Base-by-base conservation (phyloP, 495 filamentous ascomycete genomes). In the Talaromyces adpressus region DNA sequence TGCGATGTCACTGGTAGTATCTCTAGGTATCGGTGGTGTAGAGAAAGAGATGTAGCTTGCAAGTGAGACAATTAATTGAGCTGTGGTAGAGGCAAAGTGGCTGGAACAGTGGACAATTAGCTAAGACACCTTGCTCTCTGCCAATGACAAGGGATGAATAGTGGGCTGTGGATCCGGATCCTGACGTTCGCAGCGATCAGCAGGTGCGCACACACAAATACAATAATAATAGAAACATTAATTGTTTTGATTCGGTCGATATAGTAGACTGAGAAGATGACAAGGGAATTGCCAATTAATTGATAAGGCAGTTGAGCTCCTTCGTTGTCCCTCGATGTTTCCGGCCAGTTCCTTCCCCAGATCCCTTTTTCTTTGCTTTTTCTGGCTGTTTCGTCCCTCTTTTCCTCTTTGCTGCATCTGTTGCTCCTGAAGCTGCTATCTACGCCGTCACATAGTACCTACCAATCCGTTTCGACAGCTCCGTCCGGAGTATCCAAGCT, bases 131-230 rank as follows among this genome's bases (percentile, higher is more conserved):
- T 52, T 52, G 47, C 47, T 52, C 47, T 52, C 47, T 52, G n/a
- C 27, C 52, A 56, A 56, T 56, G 20, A 25, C 52, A 56, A 56
- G 52, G 52, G 52, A 56, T 56, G 49, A 27, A 12, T 14, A 27
- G 51, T 53, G 51, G 51, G 51, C 16, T 23, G 51, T 23, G 18
- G 51, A 23, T 36, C 32, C 32, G 20, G 49, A 53, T 56, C 51
- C 52, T 56, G 52, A 56, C 52, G 52, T 56, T 56, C 52, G 5
- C 52, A 22, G 52, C 22, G 23, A 56, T 56, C 52, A 56, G 52
- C 52, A 12, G 6, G 16, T 51, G 47, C 52, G 9, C 52, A 56
- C 52, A 29, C 20, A 27, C 27, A 56, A 25, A 56, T 14, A 29
- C 45, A 49, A 45, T 45, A 41, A 32, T 32, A 36, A 1, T 36